Evolutionary conservation across 2,329 filamentous ascomycete genomes (phyloP).

Genomic region (Pseudocercospora pini-densiflorae): DNA sequence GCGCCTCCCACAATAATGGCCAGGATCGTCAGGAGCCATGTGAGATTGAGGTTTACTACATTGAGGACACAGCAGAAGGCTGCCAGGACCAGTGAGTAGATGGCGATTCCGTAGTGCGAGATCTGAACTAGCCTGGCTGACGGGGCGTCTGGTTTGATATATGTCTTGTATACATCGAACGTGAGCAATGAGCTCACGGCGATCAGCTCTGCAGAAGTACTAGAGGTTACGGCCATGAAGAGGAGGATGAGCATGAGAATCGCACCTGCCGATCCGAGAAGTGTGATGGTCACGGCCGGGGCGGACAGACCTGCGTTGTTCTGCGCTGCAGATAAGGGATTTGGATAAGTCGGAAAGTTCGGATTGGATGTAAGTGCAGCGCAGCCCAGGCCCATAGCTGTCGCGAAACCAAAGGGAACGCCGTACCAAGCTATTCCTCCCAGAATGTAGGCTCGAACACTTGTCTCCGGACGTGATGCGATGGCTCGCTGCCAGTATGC

Average conservation of each 20-base stretch:
- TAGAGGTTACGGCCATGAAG: constrained; percentile 42
- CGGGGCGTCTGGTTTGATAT: constrained; percentile 44
- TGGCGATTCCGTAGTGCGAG: constrained; percentile 46
- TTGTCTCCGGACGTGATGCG: constrained; percentile 43
- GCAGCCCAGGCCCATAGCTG: constrained; percentile 52
- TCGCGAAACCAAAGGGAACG: constrained; percentile 54
- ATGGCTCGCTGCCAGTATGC: constrained; percentile 55
- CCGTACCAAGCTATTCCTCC: constrained; percentile 55
- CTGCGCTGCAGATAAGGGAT: constrained; percentile 33
- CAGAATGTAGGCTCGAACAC: constrained; percentile 46
- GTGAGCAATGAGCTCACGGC: constrained; percentile 43
- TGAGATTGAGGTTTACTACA: constrained; percentile 46
- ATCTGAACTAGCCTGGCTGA: constrained; percentile 45
- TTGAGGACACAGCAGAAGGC: constrained; percentile 46
- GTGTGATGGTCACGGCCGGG: constrained; percentile 37
- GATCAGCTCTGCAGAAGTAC: constrained; percentile 44
- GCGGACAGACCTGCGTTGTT: constrained; percentile 39
- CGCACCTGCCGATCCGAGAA: constrained; percentile 39
- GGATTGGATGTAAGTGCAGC: constrained; percentile 51
- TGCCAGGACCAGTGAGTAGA: constrained; percentile 47
- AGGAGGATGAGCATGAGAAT: constrained; percentile 38
- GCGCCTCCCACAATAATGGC: constrained; percentile 49
- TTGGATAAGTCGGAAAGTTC: constrained; percentile 50
- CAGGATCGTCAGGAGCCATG: constrained; percentile 47
- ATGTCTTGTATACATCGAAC: constrained; percentile 52